Percentiles rank a stretch among this genome's conserved stretches.
Evolutionary conservation across 345 rosid species (phyloP).

Genomic region (Populus nigra): DNA sequence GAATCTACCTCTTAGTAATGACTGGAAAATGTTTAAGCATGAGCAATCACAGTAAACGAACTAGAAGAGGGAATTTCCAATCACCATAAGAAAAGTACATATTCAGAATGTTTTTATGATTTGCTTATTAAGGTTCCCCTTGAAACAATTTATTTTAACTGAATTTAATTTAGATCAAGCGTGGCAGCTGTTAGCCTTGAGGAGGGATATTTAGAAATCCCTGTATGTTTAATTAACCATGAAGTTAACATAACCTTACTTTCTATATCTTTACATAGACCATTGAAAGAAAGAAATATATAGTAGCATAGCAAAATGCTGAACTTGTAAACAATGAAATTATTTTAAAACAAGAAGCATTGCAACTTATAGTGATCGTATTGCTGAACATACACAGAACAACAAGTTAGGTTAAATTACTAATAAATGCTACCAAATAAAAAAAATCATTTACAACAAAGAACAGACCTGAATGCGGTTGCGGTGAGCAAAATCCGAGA

Average conservation of each 20-base stretch:
- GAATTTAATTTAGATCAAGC: neutral
- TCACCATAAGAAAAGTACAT: neutral
- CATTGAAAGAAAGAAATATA: neutral
- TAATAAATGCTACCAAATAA: neutral
- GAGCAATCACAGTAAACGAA: neutral
- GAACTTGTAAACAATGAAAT: neutral
- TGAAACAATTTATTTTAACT: neutral
- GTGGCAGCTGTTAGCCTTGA: neutral
- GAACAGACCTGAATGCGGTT: constrained; percentile 87
- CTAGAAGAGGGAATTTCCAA: neutral
- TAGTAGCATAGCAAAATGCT: neutral
- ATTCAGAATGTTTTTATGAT: neutral
- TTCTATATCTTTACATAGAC: neutral
- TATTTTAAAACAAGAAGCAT: constrained; percentile 5
- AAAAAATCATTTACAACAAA: constrained; percentile 5
- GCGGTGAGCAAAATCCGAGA: constrained; percentile 98
- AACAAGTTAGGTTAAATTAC: neutral
- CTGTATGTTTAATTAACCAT: neutral
- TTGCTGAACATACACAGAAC: neutral
- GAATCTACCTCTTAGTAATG: constrained; percentile 93
- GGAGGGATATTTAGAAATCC: neutral
- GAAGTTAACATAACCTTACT: neutral
- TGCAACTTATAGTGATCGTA: neutral
- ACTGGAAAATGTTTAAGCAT: constrained; percentile 43
- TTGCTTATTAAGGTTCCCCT: neutral